Percentiles rank a stretch among this genome's conserved stretches.
These are phyloP conservation scores for Fusarium chlamydosporum DNA, from an alignment of 2,329 filamentous ascomycete genomes.

Conservation along the genomic window DNA sequence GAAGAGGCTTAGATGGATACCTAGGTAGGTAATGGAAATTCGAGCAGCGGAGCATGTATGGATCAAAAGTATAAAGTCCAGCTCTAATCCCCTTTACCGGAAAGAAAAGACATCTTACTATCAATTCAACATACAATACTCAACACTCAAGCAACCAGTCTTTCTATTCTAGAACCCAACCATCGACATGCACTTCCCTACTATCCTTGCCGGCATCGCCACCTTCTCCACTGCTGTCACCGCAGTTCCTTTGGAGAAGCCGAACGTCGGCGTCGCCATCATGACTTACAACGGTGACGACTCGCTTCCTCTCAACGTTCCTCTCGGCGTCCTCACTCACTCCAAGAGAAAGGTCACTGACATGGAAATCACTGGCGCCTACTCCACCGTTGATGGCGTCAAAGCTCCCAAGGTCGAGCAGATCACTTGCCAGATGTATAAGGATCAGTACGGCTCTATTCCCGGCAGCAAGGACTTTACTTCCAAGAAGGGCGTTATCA, in stretches of 20 bases:
- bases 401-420: constrained; percentile 9
- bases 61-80: background rate
- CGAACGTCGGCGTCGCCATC: constrained; percentile 9
- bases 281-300: constrained; percentile 27
- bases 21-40: background rate
- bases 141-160: background rate
- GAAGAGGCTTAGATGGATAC: background rate
- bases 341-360: constrained; percentile 24
- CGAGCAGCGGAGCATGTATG: background rate
- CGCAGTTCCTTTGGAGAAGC: constrained; percentile 4
- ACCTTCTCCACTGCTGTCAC: background rate
- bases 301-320: constrained; percentile 18
- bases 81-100: background rate
- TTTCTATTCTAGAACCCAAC: background rate
- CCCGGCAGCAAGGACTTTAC: constrained; percentile 27
- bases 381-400: constrained; percentile 10
- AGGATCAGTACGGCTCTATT: constrained; percentile 29
- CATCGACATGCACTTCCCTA: background rate
- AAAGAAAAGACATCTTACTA: background rate
- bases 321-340: constrained; percentile 28
- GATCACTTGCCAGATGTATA: constrained; percentile 39
- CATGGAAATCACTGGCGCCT: constrained; percentile 12
- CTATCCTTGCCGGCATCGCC: background rate
- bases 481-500: constrained; percentile 2
- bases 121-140: background rate